Evolutionary conservation across 2,329 filamentous ascomycete species (phyloP), one percentile per base, ranked within the genome.

Genomic region (Alternaria rosae): DNA sequence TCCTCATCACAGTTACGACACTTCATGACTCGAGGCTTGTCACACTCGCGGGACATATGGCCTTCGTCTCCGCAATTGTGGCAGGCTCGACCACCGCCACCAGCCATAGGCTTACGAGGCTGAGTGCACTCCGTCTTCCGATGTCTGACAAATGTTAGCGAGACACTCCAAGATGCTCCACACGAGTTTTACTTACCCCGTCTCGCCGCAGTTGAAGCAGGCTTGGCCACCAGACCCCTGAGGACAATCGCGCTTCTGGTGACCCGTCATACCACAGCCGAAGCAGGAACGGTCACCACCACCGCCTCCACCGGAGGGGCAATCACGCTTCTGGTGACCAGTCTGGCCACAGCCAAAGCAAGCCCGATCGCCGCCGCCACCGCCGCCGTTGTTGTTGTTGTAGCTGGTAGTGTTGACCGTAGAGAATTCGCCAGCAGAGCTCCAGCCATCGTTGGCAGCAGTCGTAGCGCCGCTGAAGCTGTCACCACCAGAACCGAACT

Each of bases 1-100:
- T 88, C 86, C 42, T 85, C 77, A 20, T 88, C 88, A 67, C 89
- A 91, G 78, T 91, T 91, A 70, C 84, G 80, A 77, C 85, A 87
- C 67, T 76, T 77, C n/a, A 76, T 68, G 15, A 75, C 70, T 2
- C 66, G 67, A 20, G 71, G 70, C 42, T 78, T 68, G 26, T 70
- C 48, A 48, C 77, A 78, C 0, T 71, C 68, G 3, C 62, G 65
- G 13, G 68, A 71, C 30, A 72, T 67, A 44, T 78, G 76, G 5
- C 73, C 76, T 1, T 58, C 59, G 21, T 73, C 47, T 8, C 68
- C 64, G 56, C 77, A 79, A 61, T 74, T 75, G 64, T 68, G 66
- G 54, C 73, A 76, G 5, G 68, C 41, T 38, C 67, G 66, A 20
- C 67, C 68, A 35, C 67, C 61, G 11, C 67, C 68, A 45, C 71